Evolutionary conservation across 148 eudicot species (phyloP).

Genomic region (Fagopyrum esculentum): DNA sequence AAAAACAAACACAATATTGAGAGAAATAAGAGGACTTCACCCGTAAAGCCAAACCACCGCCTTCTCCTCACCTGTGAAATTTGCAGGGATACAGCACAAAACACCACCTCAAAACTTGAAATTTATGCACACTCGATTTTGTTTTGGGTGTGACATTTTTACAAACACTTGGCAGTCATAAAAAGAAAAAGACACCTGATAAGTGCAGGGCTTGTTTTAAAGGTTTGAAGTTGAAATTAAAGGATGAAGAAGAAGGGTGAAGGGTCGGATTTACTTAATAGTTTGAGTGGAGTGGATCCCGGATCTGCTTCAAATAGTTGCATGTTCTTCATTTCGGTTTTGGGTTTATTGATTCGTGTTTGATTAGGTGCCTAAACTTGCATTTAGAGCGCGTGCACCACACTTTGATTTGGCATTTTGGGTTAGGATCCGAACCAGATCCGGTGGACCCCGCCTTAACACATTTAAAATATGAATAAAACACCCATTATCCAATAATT

Average conservation of each 20-base stretch:
- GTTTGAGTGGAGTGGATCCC: neutral
- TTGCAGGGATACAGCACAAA: constrained; percentile 3
- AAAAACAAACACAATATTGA: neutral
- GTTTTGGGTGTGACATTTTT: neutral
- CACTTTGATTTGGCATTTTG: neutral
- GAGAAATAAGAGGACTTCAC: neutral
- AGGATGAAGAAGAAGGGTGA: neutral
- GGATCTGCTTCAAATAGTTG: neutral
- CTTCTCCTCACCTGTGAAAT: neutral
- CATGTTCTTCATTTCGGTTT: neutral
- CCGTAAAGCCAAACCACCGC: neutral
- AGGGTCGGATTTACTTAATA: neutral
- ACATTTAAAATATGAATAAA: neutral
- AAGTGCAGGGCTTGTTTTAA: neutral
- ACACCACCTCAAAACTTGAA: neutral
- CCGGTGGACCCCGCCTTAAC: neutral
- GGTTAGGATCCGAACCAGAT: neutral
- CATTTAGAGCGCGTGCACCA: neutral
- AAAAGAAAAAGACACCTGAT: neutral
- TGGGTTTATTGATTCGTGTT: neutral
- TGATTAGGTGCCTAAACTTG: neutral
- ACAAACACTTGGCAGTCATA: no score
- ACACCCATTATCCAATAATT: no score
- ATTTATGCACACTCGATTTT: neutral
- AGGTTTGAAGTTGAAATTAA: neutral